Evolutionary conservation across 2,329 filamentous ascomycete genomes (phyloP).

Genomic region (Ophiostoma australiae): DNA sequence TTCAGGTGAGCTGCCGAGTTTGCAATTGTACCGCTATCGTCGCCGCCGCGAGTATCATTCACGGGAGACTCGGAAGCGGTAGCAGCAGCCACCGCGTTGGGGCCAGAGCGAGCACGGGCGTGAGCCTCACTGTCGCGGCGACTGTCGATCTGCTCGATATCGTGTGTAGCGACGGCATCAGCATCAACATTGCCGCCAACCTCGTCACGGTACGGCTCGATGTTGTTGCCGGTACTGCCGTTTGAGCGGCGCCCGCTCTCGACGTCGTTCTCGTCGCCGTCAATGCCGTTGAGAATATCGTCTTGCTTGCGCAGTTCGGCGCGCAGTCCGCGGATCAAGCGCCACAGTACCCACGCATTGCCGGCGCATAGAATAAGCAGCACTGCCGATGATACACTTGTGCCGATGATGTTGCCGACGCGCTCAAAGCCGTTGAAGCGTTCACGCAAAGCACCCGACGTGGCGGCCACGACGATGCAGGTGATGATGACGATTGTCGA

Average conservation of each 20-base stretch:
- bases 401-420: slow-evolving; percentile 84
- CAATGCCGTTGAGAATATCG: slow-evolving; percentile 29
- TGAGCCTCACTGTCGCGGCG: not conserved
- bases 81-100: slow-evolving; percentile 19
- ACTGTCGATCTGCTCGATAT: slow-evolving; percentile 16
- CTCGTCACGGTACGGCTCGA: slow-evolving; percentile 8
- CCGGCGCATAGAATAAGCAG: slow-evolving; percentile 75
- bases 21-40: slow-evolving; percentile 24
- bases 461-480: slow-evolving; percentile 86
- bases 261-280: slow-evolving; percentile 30
- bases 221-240: not conserved
- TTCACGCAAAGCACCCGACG: slow-evolving; percentile 73
- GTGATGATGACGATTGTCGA: slow-evolving; percentile 90
- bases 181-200: slow-evolving; percentile 12
- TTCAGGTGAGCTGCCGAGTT: slow-evolving; percentile 50
- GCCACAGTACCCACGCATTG: slow-evolving; percentile 80
- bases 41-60: no score
- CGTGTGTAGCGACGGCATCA: slow-evolving; percentile 23
- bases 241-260: slow-evolving; percentile 27
- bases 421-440: slow-evolving; percentile 75
- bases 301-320: slow-evolving; percentile 49
- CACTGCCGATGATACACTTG: slow-evolving; percentile 77
- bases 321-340: slow-evolving; percentile 64
- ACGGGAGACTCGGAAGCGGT: slow-evolving; percentile 19
- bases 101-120: not conserved